Evolutionary conservation across 352 stramenopile species (phyloP).

Genomic region (Globisporangium emineosum): DNA sequence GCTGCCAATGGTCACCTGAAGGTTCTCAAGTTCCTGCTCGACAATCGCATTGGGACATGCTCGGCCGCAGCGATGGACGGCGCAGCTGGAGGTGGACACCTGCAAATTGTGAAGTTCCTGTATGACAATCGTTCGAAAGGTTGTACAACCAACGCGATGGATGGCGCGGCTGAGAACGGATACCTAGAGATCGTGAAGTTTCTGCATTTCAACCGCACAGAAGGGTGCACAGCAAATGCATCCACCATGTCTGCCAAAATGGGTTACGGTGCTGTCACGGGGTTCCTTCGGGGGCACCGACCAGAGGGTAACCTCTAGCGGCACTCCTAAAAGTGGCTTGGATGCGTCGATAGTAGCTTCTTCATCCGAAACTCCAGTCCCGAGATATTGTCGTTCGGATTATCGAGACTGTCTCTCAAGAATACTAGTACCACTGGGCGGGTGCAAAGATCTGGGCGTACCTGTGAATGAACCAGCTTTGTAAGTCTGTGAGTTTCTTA

Average conservation of each 20-base stretch:
- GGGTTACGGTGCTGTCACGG: background rate
- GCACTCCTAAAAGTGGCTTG: background rate
- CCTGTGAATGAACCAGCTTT: background rate
- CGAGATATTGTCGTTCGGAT: background rate
- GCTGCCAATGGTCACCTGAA: no score
- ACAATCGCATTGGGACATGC: no score
- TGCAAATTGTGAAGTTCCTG: no score
- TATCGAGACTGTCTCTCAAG: background rate
- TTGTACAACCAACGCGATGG: background rate
- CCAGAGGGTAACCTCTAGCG: background rate
- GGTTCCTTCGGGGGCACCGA: background rate
- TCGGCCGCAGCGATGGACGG: no score
- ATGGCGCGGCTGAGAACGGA: background rate
- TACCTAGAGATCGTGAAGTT: background rate
- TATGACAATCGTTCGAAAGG: no score
- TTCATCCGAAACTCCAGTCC: background rate
- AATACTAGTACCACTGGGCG: background rate
- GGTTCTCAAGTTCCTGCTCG: no score
- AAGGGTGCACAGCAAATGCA: background rate
- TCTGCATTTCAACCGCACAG: background rate
- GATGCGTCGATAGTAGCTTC: background rate
- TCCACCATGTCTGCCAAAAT: background rate
- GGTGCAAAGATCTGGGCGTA: background rate
- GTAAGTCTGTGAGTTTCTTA: background rate
- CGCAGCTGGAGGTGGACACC: no score